Conservation (phyloP, 2,329 filamentous ascomycete genomes). For the Cladosporium cucumerinum region DNA sequence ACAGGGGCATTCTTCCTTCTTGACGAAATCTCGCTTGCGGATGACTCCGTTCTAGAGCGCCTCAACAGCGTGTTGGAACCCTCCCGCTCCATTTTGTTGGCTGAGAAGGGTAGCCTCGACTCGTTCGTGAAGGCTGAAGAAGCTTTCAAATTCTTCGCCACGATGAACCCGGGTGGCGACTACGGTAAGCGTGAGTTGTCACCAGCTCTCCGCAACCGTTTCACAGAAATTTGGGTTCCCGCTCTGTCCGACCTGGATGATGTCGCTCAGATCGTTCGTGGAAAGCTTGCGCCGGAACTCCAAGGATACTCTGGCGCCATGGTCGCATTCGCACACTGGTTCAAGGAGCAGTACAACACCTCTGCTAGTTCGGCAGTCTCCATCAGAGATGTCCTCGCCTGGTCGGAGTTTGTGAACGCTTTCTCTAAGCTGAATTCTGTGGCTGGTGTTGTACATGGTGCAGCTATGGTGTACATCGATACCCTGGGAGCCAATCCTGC, state of each 20-base stretch:
- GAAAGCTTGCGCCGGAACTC: conserved; percentile 62
- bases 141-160: conserved; percentile 93
- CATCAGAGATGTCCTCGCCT: conserved; percentile 85
- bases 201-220: conserved; percentile 88
- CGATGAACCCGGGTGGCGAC: conserved; percentile 98
- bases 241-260: conserved; percentile 80
- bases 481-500: conserved; percentile 93
- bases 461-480: conserved; percentile 93
- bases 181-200: conserved; percentile 98
- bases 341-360: conserved; percentile 74
- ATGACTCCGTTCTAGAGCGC: conserved; percentile 93
- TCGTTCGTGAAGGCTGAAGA: conserved; percentile 71
- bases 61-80: conserved; percentile 96
- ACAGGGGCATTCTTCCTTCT: conserved; percentile 86
- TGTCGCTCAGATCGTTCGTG: conserved; percentile 77
- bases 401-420: conserved; percentile 85
- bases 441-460: conserved; percentile 68
- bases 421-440: conserved; percentile 20
- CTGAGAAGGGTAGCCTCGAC: conserved; percentile 86
- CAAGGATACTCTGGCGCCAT: conserved; percentile 64
- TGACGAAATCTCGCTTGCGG: conserved; percentile 95
- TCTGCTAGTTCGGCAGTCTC: conserved; percentile 76
- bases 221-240: conserved; percentile 98
- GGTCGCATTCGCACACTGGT: conserved; percentile 89
- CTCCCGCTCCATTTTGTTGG: conserved; percentile 77